A percentile compares a stretch with the other conserved stretches of the same genome.
Conservation (phyloP, 495 filamentous ascomycete species). For the Antarctomyces pellizariae region DNA sequence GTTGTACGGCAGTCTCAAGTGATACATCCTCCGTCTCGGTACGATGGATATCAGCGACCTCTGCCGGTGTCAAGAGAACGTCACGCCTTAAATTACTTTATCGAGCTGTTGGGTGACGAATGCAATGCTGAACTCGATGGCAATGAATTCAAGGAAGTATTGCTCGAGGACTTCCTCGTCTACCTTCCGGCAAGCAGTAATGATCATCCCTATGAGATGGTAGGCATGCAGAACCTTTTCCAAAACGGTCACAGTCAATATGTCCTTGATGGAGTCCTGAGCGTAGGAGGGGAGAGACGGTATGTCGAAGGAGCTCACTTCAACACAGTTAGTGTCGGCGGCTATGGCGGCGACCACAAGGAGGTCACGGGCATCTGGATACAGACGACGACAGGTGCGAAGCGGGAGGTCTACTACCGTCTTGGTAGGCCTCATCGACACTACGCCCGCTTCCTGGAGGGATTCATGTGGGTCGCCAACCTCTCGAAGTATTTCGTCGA, state of each 20-base stretch:
- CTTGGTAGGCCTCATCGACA: slow-evolving; percentile 27
- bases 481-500: slow-evolving; percentile 46
- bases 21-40: slow-evolving; percentile 17
- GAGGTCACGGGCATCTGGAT: slow-evolving; percentile 35
- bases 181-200: slow-evolving; percentile 17
- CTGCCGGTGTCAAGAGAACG: slow-evolving; percentile 12
- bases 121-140: slow-evolving; percentile 1
- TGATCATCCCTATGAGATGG: slow-evolving; percentile 21
- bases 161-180: slow-evolving; percentile 26
- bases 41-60: slow-evolving; percentile 10
- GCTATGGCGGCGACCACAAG: slow-evolving; percentile 28
- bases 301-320: slow-evolving; percentile 34
- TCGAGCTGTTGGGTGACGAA: neutral
- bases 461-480: slow-evolving; percentile 43
- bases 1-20: too few species aligned
- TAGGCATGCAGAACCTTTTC: slow-evolving; percentile 25
- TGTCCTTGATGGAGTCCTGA: slow-evolving; percentile 37
- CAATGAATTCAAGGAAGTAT: slow-evolving; percentile 18
- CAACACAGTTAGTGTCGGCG: slow-evolving; percentile 33
- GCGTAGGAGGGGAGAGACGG: slow-evolving; percentile 14
- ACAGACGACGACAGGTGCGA: slow-evolving; percentile 20
- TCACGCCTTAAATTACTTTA: slow-evolving; percentile 10
- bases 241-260: slow-evolving; percentile 14
- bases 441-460: slow-evolving; percentile 31
- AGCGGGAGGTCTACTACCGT: slow-evolving; percentile 32